A percentile compares a stretch with the other conserved stretches of the same genome.
Conservation (phyloP, 1,284 basidiomycete species). For the Farysia itapuensis region DNA sequence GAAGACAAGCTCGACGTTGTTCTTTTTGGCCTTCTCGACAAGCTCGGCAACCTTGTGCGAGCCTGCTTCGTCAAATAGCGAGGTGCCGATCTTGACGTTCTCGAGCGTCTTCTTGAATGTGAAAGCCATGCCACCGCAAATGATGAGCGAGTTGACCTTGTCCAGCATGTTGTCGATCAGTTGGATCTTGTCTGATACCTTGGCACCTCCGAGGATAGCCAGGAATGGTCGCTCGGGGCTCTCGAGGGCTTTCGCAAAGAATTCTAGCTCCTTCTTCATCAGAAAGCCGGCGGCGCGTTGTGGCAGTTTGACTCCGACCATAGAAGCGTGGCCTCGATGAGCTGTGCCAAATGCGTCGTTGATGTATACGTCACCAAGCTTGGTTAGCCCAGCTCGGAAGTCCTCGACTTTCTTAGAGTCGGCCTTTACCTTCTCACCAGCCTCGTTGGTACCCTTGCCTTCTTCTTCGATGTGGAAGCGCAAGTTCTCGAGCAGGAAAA, state of each 20-base stretch:
- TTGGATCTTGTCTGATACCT: constrained; percentile 98
- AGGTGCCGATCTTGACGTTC: constrained; percentile 82
- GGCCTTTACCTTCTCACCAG: constrained; percentile 89
- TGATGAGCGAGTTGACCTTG: constrained; percentile 95
- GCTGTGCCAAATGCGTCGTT: constrained; percentile 99
- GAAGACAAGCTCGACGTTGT: constrained; percentile 92
- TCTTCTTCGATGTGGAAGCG: constrained; percentile 99
- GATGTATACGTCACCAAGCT: constrained; percentile 92
- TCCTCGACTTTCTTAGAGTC: constrained; percentile 77
- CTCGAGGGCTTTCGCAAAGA: constrained; percentile 96
- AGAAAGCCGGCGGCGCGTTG: constrained; percentile 93
- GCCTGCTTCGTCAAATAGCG: constrained; percentile 89
- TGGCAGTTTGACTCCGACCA: constrained; percentile 94
- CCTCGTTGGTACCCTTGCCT: constrained; percentile 87
- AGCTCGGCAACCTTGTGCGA: constrained; percentile 82
- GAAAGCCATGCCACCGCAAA: constrained; percentile 98
- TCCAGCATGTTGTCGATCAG: constrained; percentile 99
- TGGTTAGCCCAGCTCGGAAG: constrained; percentile 85
- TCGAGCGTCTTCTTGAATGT: constrained; percentile 97
- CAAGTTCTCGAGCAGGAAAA: constrained; percentile 94
- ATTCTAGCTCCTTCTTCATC: constrained; percentile 98
- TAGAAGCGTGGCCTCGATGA: constrained; percentile 95
- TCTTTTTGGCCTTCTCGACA: constrained; percentile 88
- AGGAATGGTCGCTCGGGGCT: constrained; percentile 93
- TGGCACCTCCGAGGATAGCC: constrained; percentile 96